phyloP scores from a whole-genome alignment of 495 filamentous ascomycete species.

The Penicillium manginii region DNA sequence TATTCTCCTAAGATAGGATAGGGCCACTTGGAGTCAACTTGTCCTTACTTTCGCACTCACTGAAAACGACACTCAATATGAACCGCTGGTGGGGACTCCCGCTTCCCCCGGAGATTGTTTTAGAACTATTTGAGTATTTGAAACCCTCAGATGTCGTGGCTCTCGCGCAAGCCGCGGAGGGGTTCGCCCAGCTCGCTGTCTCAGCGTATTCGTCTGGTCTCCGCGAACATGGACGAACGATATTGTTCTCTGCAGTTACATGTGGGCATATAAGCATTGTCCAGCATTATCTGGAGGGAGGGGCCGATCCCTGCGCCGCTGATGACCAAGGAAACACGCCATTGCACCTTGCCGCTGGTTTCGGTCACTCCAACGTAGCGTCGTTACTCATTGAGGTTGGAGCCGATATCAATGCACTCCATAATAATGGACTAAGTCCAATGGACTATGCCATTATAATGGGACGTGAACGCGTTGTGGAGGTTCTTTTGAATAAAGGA shows the following conservation, averaged over 20 bases:
- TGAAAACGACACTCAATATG: neutral
- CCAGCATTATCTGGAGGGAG: conserved; percentile 3
- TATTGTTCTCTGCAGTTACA: conserved; percentile 2
- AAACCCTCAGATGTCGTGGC: conserved; percentile 4
- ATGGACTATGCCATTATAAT: conserved; percentile 3
- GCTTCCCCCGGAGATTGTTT: conserved; percentile 5
- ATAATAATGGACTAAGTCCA: neutral
- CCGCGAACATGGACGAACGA: conserved; percentile 1
- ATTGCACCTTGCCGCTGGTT: conserved; percentile 2
- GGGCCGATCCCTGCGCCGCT: neutral
- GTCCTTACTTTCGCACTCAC: neutral
- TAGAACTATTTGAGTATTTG: conserved; percentile 2
- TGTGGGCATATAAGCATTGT: conserved; percentile 7
- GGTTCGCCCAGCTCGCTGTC: conserved; percentile 3
- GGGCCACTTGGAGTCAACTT: conserved; percentile 1
- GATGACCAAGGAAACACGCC: conserved; percentile 5
- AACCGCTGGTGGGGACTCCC: conserved; percentile 4
- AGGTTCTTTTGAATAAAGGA: conserved; percentile 3
- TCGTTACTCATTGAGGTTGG: conserved; percentile 3
- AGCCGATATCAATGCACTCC: conserved; percentile 5
- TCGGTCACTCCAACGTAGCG: conserved; percentile 1
- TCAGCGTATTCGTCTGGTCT: neutral
- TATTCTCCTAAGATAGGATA: neutral
- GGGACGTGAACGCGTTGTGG: conserved; percentile 5
- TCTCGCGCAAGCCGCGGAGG: conserved; percentile 3